phyloP scores from a whole-genome alignment of 1,139 yeast genomes.

The Groenewaldozyma sp. region DNA sequence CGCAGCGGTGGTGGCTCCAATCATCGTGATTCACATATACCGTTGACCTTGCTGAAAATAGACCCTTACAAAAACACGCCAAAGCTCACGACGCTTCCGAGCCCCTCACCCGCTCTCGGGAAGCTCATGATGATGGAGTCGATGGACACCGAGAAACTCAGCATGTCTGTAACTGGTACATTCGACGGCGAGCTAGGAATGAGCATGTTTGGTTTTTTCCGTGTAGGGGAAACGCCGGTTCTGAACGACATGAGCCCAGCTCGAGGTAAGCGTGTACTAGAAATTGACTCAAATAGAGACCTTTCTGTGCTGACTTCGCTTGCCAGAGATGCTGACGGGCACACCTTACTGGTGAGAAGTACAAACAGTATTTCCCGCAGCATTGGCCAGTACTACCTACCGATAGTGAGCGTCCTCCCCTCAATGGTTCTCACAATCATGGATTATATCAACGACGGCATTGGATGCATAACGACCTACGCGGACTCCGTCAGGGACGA shows the following conservation, averaged over 20 bases:
- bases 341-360: constrained; percentile 4
- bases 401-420: constrained; percentile 26
- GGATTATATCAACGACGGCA: constrained; percentile 35
- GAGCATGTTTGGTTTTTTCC: constrained; percentile 22
- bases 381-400: constrained; percentile 18
- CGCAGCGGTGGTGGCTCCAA: neutral
- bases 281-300: constrained; percentile 16
- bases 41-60: constrained; percentile 7
- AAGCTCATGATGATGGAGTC: constrained; percentile 11
- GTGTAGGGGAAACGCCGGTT: constrained; percentile 14
- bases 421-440: constrained; percentile 28
- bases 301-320: constrained; percentile 15
- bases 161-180: constrained; percentile 14
- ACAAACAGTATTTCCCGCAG: constrained; percentile 11
- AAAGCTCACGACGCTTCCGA: constrained; percentile 29
- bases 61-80: constrained; percentile 32
- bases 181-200: constrained; percentile 16
- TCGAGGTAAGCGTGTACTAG: constrained; percentile 5
- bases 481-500: constrained; percentile 35
- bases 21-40: neutral
- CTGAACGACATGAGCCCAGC: neutral
- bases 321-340: constrained; percentile 5
- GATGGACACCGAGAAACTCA: neutral
- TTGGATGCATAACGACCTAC: constrained; percentile 33
- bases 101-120: constrained; percentile 11